These are phyloP conservation scores for Cryptococcus sp. DNA, from an alignment of 1,284 basidiomycete species.

Conservation along the genomic window DNA sequence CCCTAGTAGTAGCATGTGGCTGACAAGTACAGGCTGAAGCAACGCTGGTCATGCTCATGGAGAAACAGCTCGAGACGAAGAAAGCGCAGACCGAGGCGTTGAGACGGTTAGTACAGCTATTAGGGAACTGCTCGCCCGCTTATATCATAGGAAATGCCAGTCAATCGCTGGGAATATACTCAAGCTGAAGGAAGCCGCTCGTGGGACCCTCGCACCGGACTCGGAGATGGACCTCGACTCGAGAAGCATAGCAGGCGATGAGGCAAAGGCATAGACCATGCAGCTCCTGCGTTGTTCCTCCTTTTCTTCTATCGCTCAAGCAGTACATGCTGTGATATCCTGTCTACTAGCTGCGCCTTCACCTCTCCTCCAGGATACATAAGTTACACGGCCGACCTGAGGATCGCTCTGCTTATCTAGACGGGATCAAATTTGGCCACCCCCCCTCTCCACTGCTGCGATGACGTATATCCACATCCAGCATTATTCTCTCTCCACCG, in stretches of 20 bases:
- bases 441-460: not conserved
- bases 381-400: no score
- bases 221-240: not conserved
- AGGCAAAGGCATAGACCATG: not conserved
- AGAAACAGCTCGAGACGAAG: slow-evolving; percentile 35
- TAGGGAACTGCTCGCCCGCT: not conserved
- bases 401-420: not conserved
- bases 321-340: no score
- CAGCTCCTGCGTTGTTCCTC: not conserved
- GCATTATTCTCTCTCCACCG: not conserved
- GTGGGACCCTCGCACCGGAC: not conserved
- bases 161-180: slow-evolving; percentile 2
- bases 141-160: not conserved
- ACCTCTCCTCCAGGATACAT: no score
- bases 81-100: slow-evolving; percentile 28
- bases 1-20: no score
- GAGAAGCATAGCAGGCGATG: not conserved
- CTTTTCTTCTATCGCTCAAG: no score
- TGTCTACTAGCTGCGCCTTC: no score
- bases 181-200: not conserved
- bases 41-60: slow-evolving; percentile 42
- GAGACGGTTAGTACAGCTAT: slow-evolving; percentile 18
- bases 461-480: not conserved
- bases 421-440: not conserved
- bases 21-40: slow-evolving; percentile 29